Percentiles rank a stretch among this genome's conserved stretches.
phyloP scores from a whole-genome alignment of 2,329 filamentous ascomycete genomes.

The Fusarium tanahbumbuense region DNA sequence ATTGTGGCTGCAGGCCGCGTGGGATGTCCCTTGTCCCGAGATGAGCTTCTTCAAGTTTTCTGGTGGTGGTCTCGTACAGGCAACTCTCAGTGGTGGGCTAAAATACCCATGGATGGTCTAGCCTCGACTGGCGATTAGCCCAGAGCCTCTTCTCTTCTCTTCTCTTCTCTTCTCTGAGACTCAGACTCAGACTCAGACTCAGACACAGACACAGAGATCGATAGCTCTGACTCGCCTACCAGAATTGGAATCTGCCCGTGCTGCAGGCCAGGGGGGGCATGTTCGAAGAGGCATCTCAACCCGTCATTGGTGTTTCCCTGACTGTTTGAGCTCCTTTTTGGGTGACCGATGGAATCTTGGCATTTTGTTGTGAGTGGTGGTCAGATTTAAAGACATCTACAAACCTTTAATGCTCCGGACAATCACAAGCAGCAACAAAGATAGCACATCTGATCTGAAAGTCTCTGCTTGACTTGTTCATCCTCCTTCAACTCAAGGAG shows the following conservation, averaged over 20 bases:
- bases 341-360: conserved; percentile 16
- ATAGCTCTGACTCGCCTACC: conserved; percentile 22
- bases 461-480: not conserved
- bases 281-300: not conserved
- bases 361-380: not conserved
- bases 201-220: conserved; percentile 2
- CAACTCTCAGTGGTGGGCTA: conserved; percentile 25
- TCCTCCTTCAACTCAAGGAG: not conserved
- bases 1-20: conserved; percentile 12
- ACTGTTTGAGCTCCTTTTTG: conserved; percentile 15
- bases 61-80: not conserved
- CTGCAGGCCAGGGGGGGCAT: conserved; percentile 1
- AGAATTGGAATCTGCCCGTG: conserved; percentile 12
- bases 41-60: conserved; percentile 18
- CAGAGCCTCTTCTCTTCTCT: not conserved
- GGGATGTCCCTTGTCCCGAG: conserved; percentile 24
- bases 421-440: not conserved
- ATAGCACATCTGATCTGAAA: not conserved
- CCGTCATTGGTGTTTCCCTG: conserved; percentile 3
- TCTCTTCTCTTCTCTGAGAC: not conserved
- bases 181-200: not conserved
- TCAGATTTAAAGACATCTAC: too few species aligned
- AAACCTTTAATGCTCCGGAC: too few species aligned
- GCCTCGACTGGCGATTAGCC: conserved; percentile 13
- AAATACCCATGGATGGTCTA: conserved; percentile 22